Percentiles rank a stretch among this genome's conserved stretches.
Evolutionary conservation across 2,329 filamentous ascomycete genomes (phyloP).

Genomic region (Ophiostoma himal-ulmi): DNA sequence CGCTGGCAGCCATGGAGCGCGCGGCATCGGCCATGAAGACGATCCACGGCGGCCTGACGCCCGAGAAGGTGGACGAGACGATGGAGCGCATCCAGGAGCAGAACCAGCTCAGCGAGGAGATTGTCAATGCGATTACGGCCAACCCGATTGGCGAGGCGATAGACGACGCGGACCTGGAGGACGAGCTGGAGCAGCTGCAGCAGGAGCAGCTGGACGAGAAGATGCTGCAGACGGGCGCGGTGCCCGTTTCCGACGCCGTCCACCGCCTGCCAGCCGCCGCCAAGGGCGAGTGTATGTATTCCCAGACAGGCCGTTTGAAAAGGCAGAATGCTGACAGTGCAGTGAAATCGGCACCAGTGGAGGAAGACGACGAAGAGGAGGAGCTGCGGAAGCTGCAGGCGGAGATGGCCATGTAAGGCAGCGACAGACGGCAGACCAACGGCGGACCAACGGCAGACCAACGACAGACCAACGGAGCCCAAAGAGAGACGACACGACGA

Average conservation of each 20-base stretch:
- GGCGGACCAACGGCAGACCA: neutral
- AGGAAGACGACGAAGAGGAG: slow-evolving; percentile 89
- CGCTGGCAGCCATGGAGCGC: slow-evolving; percentile 86
- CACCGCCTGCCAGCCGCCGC: slow-evolving; percentile 69
- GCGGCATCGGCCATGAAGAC: slow-evolving; percentile 85
- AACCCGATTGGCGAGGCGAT: slow-evolving; percentile 61
- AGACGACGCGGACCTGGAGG: slow-evolving; percentile 82
- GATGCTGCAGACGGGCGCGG: slow-evolving; percentile 82
- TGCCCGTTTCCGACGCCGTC: slow-evolving; percentile 74
- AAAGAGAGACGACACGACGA: neutral
- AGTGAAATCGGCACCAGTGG: slow-evolving; percentile 49
- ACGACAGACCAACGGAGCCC: neutral
- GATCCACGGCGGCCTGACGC: slow-evolving; percentile 84
- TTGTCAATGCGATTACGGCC: slow-evolving; percentile 75
- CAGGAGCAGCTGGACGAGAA: slow-evolving; percentile 90
- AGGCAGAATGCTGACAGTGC: slow-evolving; percentile 25
- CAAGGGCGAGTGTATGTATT: slow-evolving; percentile 66
- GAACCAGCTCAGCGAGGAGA: slow-evolving; percentile 89
- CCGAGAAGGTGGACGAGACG: slow-evolving; percentile 89
- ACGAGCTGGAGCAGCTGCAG: slow-evolving; percentile 78
- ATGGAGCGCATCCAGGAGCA: slow-evolving; percentile 93
- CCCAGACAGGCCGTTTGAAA: too few relatives aligned
- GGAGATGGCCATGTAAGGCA: slow-evolving; percentile 84
- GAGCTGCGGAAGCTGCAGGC: slow-evolving; percentile 89
- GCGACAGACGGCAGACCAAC: neutral